Evolutionary conservation across 1,284 basidiomycete species (phyloP), one percentile per base, ranked within the genome.

Genomic region (Ganoderma leucocontextum): DNA sequence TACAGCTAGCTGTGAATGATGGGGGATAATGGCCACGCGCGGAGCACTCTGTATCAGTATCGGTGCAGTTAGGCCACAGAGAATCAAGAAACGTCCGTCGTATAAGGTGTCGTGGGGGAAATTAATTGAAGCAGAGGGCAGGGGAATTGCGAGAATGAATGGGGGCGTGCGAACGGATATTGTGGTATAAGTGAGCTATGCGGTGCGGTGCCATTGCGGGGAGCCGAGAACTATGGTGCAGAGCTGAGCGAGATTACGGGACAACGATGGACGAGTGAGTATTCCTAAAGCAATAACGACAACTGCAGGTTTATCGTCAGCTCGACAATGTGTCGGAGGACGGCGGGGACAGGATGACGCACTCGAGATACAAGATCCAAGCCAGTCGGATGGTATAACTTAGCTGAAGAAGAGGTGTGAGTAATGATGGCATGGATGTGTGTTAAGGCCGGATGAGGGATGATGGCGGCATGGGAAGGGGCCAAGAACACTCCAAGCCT

Each of bases 371-470:
- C 69, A 70, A 52, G 60, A 65, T 68, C 62, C 67, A 44, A 67
- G 57, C 62, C 65, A 52, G 68, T 64, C 63, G 67, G 59, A 70
- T 64, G 63, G 38, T 12, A 72, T 70, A 72, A 72, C 55, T 70
- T 72, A 72, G 38, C 47, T 19, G 39, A 59, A 60, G 61, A 53
- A 33, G 15, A 25, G 49, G 15, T 4, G 29, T 55, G 42, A 29
- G 22, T 49, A n/a, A 35, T 42, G 33, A 52, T 39, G 41, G 35
- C 25, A 42, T 39, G 57, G 22, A n/a, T 17, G 49, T 49, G 22
- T 49, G 22, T 49, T 12, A 49, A 12, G 22, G 10, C 29, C 25
- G 19, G 39, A 9, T 19, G 38, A 6, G n/a, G 55, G 44, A 64
- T 6, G 39, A 41, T 19, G 61, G 39, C n/a, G 66, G 58, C 36